Percentiles rank a stretch among this genome's conserved stretches.
phyloP scores from a whole-genome alignment of 768 basidiomycete genomes.

The Leucocoprinus sp. region DNA sequence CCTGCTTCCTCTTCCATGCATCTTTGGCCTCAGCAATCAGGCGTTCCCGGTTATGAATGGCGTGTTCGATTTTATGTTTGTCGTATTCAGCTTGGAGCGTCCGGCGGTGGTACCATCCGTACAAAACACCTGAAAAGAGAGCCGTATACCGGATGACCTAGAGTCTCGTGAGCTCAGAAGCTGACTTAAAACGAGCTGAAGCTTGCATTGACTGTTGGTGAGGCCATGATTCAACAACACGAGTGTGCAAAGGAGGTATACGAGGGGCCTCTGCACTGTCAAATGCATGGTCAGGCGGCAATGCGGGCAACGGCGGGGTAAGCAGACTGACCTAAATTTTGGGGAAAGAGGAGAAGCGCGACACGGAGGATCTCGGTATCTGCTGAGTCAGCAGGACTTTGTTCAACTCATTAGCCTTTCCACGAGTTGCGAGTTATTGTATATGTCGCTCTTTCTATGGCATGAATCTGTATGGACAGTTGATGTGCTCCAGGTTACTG shows the following conservation, averaged over 20 bases:
- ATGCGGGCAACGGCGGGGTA: background rate
- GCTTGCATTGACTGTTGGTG: conserved; percentile 71
- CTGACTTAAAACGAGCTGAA: conserved; percentile 1
- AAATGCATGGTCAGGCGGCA: background rate
- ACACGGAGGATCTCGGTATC: conserved; percentile 38
- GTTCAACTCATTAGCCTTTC: too few species aligned
- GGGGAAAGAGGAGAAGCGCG: conserved; percentile 19
- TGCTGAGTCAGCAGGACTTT: conserved; percentile 28
- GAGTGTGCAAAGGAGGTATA: conserved; percentile 20
- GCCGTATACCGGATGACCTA: conserved; percentile 95
- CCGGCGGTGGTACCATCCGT: conserved; percentile 88
- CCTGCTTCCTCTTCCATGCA: conserved; percentile 80
- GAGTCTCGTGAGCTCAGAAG: background rate
- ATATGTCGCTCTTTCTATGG: background rate
- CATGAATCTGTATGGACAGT: background rate
- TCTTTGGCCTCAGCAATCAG: conserved; percentile 83
- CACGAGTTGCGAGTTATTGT: background rate
- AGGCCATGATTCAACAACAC: conserved; percentile 44
- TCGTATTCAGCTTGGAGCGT: conserved; percentile 81
- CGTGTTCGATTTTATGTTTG: conserved; percentile 65
- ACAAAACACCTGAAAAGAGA: conserved; percentile 76
- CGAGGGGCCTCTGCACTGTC: conserved; percentile 18
- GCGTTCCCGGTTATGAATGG: conserved; percentile 63
- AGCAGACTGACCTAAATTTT: conserved; percentile 26
- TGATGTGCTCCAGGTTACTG: background rate